Conservation (phyloP, 2,329 filamentous ascomycete genomes). For the Ophiostoma ips region DNA sequence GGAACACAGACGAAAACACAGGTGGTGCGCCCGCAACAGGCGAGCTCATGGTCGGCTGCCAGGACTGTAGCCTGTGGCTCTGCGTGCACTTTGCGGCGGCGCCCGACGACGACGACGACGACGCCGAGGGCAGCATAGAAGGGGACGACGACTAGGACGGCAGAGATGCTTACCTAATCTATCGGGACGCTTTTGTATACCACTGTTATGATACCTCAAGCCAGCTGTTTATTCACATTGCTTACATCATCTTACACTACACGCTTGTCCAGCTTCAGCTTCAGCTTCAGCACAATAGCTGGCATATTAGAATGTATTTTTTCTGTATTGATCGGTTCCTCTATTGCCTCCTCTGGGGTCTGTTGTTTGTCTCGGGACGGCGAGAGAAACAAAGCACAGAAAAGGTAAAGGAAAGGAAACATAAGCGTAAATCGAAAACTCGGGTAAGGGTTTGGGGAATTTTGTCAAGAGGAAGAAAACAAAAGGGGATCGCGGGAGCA, state of each 20-base stretch:
- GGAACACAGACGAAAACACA: background rate
- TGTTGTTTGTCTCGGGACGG: background rate
- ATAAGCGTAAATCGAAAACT: background rate
- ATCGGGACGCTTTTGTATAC: too few species aligned
- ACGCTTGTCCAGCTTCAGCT: too few species aligned
- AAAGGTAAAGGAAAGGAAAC: slow-evolving; percentile 1
- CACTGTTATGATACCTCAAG: too few species aligned
- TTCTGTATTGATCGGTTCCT: slow-evolving; percentile 1
- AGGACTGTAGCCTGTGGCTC: slow-evolving; percentile 53
- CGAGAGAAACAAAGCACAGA: slow-evolving; percentile 3
- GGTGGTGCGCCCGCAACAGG: slow-evolving; percentile 27
- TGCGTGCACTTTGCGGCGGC: slow-evolving; percentile 49
- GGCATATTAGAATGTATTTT: slow-evolving; percentile 2
- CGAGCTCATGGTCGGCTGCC: slow-evolving; percentile 49
- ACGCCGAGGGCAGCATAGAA: background rate
- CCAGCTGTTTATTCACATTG: too few species aligned
- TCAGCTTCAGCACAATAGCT: too few species aligned
- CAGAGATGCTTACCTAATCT: background rate
- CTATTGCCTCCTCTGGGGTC: background rate
- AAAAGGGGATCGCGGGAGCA: slow-evolving; percentile 4
- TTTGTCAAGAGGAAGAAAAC: slow-evolving; percentile 5
- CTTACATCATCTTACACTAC: too few species aligned
- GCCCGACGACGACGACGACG: slow-evolving; percentile 20
- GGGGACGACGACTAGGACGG: slow-evolving; percentile 3
- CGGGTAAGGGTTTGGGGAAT: slow-evolving; percentile 5